Percentiles rank a stretch among this genome's conserved stretches.
Conservation (phyloP, 768 basidiomycete genomes). For the Pisolithus sp. region DNA sequence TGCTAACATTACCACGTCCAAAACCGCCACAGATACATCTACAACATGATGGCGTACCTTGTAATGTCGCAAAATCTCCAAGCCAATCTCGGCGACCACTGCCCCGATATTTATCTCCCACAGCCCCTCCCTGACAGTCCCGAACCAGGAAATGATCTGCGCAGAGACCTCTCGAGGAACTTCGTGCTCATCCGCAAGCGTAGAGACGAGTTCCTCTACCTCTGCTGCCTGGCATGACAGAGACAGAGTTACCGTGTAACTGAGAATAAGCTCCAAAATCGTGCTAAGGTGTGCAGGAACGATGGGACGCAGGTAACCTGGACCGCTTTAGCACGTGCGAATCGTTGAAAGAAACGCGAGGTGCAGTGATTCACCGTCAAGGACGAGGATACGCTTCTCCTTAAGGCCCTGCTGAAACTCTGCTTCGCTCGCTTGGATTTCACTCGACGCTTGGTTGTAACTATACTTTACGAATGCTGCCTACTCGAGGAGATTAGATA, state of each 20-base stretch:
- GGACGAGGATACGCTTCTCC: constrained; percentile 63
- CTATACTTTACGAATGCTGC: constrained; percentile 36
- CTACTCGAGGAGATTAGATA: constrained; percentile 14
- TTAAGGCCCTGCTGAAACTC: constrained; percentile 64
- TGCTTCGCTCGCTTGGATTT: constrained; percentile 76
- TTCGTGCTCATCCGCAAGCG: constrained; percentile 70
- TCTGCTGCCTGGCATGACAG: constrained; percentile 46
- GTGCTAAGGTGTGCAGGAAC: constrained; percentile 57
- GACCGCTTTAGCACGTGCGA: constrained; percentile 1
- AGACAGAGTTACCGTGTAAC: constrained; percentile 58
- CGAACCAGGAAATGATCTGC: constrained; percentile 84
- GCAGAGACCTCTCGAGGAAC: constrained; percentile 51
- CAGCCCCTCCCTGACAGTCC: constrained; percentile 42
- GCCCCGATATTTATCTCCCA: constrained; percentile 64
- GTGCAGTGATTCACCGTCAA: constrained; percentile 48
- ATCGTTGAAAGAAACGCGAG: neutral
- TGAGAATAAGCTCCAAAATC: constrained; percentile 72
- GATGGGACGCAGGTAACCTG: constrained; percentile 72
- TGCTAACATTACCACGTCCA: constrained; percentile 36
- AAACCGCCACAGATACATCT: neutral
- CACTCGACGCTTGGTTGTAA: constrained; percentile 53
- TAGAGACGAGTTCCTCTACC: constrained; percentile 50
- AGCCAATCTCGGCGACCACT: constrained; percentile 69
- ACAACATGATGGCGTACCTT: constrained; percentile 33
- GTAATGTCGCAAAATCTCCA: constrained; percentile 61